Evolutionary conservation across 2,329 filamentous ascomycete species (phyloP).

Genomic region (Talaromyces verruculosus): DNA sequence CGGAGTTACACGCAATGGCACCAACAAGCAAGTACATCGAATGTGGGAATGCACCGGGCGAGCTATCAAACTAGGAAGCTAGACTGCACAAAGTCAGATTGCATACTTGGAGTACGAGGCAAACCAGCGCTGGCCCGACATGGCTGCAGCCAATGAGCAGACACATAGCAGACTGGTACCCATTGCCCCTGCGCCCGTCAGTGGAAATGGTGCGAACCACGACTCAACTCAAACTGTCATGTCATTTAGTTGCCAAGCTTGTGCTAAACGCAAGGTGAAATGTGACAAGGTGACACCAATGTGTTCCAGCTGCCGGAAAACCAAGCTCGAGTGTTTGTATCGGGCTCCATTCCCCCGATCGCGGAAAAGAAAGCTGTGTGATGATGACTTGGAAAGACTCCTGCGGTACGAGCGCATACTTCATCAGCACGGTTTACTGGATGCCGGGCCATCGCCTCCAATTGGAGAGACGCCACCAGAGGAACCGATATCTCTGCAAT

Average conservation of each 20-base stretch:
- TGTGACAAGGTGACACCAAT: slow-evolving; percentile 31
- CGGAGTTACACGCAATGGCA: not conserved
- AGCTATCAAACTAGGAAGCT: not conserved
- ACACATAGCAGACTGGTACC: slow-evolving; percentile 4
- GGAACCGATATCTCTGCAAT: not conserved
- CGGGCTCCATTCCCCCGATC: not conserved
- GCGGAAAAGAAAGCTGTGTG: not conserved
- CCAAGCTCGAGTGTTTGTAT: not conserved
- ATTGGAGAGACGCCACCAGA: not conserved
- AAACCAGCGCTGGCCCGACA: not conserved
- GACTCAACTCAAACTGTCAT: not conserved
- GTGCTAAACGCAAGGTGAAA: slow-evolving; percentile 43
- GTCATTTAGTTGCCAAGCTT: slow-evolving; percentile 25
- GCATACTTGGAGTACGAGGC: not conserved
- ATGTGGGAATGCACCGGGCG: not conserved
- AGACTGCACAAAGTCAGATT: not conserved
- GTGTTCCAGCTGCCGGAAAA: not conserved
- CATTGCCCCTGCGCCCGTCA: slow-evolving; percentile 5
- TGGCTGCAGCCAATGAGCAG: not conserved
- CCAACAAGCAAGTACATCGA: not conserved
- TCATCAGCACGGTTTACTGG: not conserved
- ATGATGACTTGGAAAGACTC: not conserved
- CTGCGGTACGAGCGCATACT: not conserved
- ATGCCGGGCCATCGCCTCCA: not conserved
- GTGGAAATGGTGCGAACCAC: not conserved